phyloP scores from a whole-genome alignment of 768 basidiomycete genomes.

The Sarcodon aspratus region DNA sequence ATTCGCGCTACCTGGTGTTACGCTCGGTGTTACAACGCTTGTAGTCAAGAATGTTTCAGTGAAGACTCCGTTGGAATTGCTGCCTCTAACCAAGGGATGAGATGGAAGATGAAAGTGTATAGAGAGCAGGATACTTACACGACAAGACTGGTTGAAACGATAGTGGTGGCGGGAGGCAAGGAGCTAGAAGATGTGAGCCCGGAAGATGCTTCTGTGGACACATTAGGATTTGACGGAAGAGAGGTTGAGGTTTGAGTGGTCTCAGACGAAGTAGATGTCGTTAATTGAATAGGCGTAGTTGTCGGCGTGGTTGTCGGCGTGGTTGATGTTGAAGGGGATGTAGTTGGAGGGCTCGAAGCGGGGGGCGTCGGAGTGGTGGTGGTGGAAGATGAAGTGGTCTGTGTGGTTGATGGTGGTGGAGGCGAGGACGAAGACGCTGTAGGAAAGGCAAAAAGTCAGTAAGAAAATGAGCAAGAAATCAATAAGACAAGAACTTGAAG shows the following conservation, averaged over 20 bases:
- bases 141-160: neutral
- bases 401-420: neutral
- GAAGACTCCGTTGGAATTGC: neutral
- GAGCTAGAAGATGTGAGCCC: neutral
- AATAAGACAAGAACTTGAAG: conserved; percentile 1
- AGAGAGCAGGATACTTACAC: neutral
- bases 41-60: conserved; percentile 4
- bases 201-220: neutral
- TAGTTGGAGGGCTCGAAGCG: neutral
- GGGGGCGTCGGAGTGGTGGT: neutral
- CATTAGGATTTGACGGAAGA: neutral
- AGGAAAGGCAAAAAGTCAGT: neutral
- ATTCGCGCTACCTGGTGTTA: neutral
- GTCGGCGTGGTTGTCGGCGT: neutral
- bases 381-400: neutral
- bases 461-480: neutral
- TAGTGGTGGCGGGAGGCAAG: neutral
- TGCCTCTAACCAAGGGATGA: neutral
- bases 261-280: neutral
- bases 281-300: neutral
- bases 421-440: neutral
- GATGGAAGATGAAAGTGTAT: neutral
- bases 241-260: neutral
- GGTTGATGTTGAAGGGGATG: neutral
- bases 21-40: neutral